These are phyloP conservation scores for Pseudozyma tsukubaensis DNA, from an alignment of 1,284 basidiomycete species.

Conservation along the genomic window DNA sequence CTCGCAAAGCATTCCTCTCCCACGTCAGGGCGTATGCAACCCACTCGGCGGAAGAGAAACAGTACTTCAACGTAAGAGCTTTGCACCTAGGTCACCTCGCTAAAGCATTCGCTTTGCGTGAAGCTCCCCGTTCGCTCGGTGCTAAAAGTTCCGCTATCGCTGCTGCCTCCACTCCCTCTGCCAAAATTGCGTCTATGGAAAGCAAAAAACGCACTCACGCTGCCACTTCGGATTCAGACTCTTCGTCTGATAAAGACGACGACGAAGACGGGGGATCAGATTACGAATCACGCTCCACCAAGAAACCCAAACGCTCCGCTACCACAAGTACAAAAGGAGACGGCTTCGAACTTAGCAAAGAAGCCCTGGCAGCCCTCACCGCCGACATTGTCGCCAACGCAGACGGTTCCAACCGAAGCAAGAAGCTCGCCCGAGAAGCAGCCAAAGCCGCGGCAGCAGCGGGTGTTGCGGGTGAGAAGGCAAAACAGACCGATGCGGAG, in stretches of 20 bases:
- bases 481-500: conserved; percentile 75
- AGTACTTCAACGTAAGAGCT: conserved; percentile 92
- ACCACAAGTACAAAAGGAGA: conserved; percentile 15
- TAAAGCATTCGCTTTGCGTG: conserved; percentile 93
- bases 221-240: conserved; percentile 3
- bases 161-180: conserved; percentile 11
- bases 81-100: conserved; percentile 96
- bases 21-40: conserved; percentile 97
- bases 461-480: conserved; percentile 14
- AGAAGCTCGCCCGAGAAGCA: conserved; percentile 25
- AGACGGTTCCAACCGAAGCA: conserved; percentile 70
- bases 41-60: conserved; percentile 92
- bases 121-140: conserved; percentile 81
- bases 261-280: conserved; percentile 33
- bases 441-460: conserved; percentile 18
- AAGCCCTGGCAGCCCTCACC: conserved; percentile 21
- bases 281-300: conserved; percentile 26
- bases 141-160: conserved; percentile 28
- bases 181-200: conserved; percentile 14
- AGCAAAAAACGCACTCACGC: conserved; percentile 1
- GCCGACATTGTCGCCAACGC: conserved; percentile 67
- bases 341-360: conserved; percentile 25
- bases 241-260: conserved; percentile 13
- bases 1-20: conserved; percentile 87
- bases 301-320: not conserved